Evolutionary conservation across 495 filamentous ascomycete species (phyloP).

Genomic region (Talaromyces nanjingensis): DNA sequence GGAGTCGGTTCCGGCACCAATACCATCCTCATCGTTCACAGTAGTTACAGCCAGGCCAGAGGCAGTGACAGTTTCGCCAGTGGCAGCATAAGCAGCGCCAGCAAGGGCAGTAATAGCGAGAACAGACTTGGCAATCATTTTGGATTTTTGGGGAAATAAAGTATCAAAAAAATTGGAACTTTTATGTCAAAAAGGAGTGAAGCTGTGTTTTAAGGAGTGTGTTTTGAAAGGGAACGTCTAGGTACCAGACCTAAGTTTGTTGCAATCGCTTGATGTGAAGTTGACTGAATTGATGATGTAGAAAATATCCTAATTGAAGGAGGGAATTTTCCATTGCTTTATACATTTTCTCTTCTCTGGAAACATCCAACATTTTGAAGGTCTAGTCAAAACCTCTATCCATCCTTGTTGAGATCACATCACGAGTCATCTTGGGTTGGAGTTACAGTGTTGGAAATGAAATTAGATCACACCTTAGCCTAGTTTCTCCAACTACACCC

Average conservation of each 20-base stretch:
- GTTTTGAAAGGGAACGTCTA: not conserved
- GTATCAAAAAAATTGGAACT: not conserved
- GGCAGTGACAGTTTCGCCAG: not conserved
- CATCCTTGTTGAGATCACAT: not conserved
- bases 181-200: not conserved
- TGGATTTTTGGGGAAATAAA: not conserved
- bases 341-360: not conserved
- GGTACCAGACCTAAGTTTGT: not conserved
- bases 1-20: not conserved
- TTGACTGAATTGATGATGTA: not conserved
- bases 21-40: not conserved
- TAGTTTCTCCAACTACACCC: not conserved
- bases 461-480: not conserved
- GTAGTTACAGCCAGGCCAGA: not conserved
- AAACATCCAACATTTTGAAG: not conserved
- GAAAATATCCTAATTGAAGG: not conserved
- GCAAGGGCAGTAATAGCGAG: not conserved
- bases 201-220: not conserved
- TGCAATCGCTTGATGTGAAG: not conserved
- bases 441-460: not conserved
- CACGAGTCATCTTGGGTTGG: not conserved
- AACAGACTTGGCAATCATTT: not conserved
- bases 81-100: not conserved
- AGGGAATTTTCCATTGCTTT: not conserved
- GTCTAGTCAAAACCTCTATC: not conserved